These are phyloP conservation scores for Dalbergia oliveri DNA, from an alignment of 306 rosid genomes.

Conservation along the genomic window DNA sequence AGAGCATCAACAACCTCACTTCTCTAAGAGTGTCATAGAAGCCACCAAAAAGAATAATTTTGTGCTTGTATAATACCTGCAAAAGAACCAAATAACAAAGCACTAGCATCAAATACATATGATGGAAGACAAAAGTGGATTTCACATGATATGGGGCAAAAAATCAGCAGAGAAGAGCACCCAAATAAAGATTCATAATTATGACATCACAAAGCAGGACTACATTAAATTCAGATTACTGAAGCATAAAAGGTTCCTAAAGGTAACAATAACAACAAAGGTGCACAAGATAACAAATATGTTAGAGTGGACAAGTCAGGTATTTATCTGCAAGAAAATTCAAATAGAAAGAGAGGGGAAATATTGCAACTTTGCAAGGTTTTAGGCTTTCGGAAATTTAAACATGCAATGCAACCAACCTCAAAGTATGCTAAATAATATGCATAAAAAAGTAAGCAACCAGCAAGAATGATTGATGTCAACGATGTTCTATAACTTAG, in stretches of 20 bases:
- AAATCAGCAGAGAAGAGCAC: neutral
- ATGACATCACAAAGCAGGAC: neutral
- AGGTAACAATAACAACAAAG: no score
- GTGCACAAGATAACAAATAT: neutral
- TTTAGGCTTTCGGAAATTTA: slow-evolving; percentile 23
- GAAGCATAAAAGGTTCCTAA: neutral
- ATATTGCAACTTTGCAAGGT: slow-evolving; percentile 7
- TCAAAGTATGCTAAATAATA: slow-evolving; percentile 4
- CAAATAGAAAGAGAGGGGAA: neutral
- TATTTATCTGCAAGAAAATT: slow-evolving; percentile 3
- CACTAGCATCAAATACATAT: slow-evolving; percentile 13
- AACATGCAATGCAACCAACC: slow-evolving; percentile 3
- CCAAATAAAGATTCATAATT: slow-evolving; percentile 20
- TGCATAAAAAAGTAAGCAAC: neutral
- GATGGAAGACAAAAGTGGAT: slow-evolving; percentile 20
- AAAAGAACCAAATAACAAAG: slow-evolving; percentile 47
- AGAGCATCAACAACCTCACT: slow-evolving; percentile 85
- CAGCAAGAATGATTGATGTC: slow-evolving; percentile 3
- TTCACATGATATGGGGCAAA: neutral
- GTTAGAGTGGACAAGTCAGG: neutral
- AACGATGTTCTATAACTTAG: slow-evolving; percentile 4
- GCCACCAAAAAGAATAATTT: slow-evolving; percentile 95
- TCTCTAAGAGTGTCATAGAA: slow-evolving; percentile 98
- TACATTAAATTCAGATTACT: neutral
- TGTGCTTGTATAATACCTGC: slow-evolving; percentile 98